These are phyloP conservation scores for Debaryomycetaceae sp. DNA, from an alignment of 1,139 yeast species.

Conservation along the genomic window DNA sequence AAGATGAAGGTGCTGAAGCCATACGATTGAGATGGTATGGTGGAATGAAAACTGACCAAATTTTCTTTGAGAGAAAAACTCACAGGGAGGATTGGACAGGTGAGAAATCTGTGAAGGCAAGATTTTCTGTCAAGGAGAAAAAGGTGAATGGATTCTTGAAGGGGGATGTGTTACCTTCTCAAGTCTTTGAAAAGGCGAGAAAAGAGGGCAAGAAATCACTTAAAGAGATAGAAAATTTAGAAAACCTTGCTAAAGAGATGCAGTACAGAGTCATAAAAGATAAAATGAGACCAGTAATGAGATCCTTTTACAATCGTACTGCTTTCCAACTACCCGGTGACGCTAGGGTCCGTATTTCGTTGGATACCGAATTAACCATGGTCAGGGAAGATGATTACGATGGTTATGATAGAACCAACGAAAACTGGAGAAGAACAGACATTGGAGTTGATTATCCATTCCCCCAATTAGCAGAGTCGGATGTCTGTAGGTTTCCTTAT, in stretches of 20 bases:
- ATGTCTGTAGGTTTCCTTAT: slow-evolving; percentile 90
- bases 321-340: slow-evolving; percentile 99
- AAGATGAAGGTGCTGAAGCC: slow-evolving; percentile 99
- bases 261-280: slow-evolving; percentile 85
- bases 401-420: slow-evolving; percentile 83
- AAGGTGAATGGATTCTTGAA: slow-evolving; percentile 78
- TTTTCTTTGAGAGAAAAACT: slow-evolving; percentile 94
- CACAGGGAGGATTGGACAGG: slow-evolving; percentile 99
- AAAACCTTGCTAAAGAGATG: slow-evolving; percentile 86
- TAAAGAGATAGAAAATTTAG: slow-evolving; percentile 88
- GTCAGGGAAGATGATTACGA: slow-evolving; percentile 97
- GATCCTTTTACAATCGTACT: slow-evolving; percentile 95
- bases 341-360: slow-evolving; percentile 95
- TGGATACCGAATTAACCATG: slow-evolving; percentile 94
- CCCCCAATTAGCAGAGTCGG: slow-evolving; percentile 75
- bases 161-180: slow-evolving; percentile 83
- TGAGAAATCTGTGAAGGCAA: slow-evolving; percentile 94
- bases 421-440: slow-evolving; percentile 97
- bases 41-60: slow-evolving; percentile 89
- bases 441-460: slow-evolving; percentile 98
- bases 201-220: slow-evolving; percentile 85
- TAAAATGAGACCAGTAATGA: slow-evolving; percentile 86
- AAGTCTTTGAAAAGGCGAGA: slow-evolving; percentile 88
- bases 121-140: slow-evolving; percentile 89
- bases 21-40: slow-evolving; percentile 98